phyloP scores from a whole-genome alignment of 2,329 filamentous ascomycete species.

The Trichoderma sp. region DNA sequence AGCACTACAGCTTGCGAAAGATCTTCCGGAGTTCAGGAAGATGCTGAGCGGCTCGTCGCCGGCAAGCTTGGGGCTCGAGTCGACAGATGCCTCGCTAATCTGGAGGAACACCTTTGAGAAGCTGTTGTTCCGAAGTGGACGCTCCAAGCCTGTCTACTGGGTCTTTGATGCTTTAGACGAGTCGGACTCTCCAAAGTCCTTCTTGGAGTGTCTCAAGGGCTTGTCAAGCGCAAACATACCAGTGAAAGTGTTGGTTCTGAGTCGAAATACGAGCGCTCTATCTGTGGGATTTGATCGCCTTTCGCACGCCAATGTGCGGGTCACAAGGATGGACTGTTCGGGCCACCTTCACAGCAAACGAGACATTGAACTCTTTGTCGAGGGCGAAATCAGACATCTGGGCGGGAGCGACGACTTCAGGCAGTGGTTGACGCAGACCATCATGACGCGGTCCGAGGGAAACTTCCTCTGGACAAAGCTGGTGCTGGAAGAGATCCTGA shows the following conservation, averaged over 20 bases:
- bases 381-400: neutral
- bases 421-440: neutral
- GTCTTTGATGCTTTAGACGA: neutral
- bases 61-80: neutral
- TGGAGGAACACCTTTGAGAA: neutral
- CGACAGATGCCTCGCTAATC: neutral
- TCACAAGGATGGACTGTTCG: neutral
- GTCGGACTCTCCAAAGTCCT: neutral
- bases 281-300: neutral
- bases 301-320: neutral
- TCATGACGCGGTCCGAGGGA: neutral
- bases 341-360: neutral
- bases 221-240: neutral
- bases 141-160: neutral
- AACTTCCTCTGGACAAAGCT: slow-evolving; percentile 7
- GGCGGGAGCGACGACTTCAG: neutral
- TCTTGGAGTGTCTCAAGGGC: neutral
- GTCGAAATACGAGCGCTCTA: neutral
- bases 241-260: neutral
- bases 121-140: neutral
- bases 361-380: neutral
- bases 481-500: neutral
- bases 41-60: neutral
- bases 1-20: neutral
- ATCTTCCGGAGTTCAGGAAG: neutral